Evolutionary conservation across 495 filamentous ascomycete species (phyloP).

Genomic region (Bryoglossum gracile): DNA sequence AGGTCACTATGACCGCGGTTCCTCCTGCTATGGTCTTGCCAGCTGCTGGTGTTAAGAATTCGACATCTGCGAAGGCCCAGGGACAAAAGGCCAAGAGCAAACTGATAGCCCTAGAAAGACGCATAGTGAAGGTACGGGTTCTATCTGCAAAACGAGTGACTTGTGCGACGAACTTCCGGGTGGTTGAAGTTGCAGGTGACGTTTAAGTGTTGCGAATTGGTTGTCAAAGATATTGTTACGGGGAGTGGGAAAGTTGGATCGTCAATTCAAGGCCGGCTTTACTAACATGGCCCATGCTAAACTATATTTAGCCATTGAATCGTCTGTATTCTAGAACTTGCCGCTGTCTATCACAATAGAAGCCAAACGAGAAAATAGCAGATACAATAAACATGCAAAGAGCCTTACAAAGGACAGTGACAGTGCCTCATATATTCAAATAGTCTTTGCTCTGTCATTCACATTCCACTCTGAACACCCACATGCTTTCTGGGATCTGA

Average conservation of each 20-base stretch:
- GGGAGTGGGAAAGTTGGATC: neutral
- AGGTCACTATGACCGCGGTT: constrained; percentile 44
- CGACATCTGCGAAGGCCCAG: constrained; percentile 46
- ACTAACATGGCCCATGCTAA: no score
- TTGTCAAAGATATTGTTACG: neutral
- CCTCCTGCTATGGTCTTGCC: constrained; percentile 41
- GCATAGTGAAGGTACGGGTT: constrained; percentile 11
- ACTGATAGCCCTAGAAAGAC: constrained; percentile 6
- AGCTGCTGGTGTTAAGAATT: constrained; percentile 46
- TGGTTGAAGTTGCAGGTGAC: neutral
- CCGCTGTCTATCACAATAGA: no score
- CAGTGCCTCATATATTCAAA: no score
- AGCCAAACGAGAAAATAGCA: no score
- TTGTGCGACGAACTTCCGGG: constrained; percentile 2
- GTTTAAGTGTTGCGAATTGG: neutral
- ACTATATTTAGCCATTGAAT: no score
- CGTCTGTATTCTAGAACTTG: no score
- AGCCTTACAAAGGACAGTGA: no score
- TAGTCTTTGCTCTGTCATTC: no score
- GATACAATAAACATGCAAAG: no score
- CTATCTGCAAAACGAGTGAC: constrained; percentile 21
- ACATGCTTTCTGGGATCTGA: no score
- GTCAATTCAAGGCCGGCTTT: neutral
- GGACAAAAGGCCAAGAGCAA: constrained; percentile 37
- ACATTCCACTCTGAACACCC: no score